These are phyloP conservation scores for Sisymbrium altissimum DNA, from an alignment of 345 rosid species.

Conservation along the genomic window DNA sequence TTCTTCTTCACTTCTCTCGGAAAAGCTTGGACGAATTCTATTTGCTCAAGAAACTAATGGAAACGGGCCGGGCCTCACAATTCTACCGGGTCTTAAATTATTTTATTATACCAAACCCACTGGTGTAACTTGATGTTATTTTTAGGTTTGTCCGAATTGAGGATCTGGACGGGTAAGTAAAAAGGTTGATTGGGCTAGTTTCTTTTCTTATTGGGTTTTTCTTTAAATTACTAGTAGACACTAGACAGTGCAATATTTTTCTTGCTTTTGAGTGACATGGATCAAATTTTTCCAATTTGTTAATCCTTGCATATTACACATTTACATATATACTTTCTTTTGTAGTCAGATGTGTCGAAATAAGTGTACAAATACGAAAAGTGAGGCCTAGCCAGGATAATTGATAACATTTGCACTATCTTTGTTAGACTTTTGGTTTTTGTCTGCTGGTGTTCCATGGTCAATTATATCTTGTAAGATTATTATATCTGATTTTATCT, in stretches of 20 bases:
- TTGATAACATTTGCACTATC: too few species aligned
- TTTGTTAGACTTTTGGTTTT: too few species aligned
- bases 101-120: not conserved
- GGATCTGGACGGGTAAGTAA: not conserved
- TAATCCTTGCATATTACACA: not conserved
- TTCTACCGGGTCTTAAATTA: not conserved
- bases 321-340: not conserved
- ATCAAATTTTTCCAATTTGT: not conserved
- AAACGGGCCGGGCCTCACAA: not conserved
- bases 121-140: not conserved
- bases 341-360: not conserved
- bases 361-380: too few species aligned
- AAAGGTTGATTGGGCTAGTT: not conserved
- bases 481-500: too few species aligned
- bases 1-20: too few species aligned
- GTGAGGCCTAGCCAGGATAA: too few species aligned
- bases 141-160: not conserved
- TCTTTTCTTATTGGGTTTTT: not conserved
- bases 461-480: too few species aligned
- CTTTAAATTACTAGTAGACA: too few species aligned
- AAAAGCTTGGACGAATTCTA: not conserved
- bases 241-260: not conserved
- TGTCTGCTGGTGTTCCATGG: too few species aligned
- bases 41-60: constrained; percentile 20
- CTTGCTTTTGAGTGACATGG: not conserved